Conservation (phyloP, 2,329 filamentous ascomycete genomes). For the Cercospora sp. region DNA sequence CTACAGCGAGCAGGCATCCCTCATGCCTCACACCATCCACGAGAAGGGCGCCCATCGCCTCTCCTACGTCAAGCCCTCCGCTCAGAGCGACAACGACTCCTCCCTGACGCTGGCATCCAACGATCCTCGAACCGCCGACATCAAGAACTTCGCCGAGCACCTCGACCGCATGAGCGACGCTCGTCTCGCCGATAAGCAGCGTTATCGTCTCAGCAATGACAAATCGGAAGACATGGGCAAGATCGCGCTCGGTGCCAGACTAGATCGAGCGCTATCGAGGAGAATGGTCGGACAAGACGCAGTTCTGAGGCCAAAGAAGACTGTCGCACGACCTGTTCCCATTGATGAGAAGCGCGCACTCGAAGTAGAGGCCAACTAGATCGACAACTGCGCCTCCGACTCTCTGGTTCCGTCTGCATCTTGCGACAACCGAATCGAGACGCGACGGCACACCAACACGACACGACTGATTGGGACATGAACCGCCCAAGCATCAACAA, state of each 20-base stretch:
- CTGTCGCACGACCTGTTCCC: constrained; percentile 4
- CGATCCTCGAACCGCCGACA: constrained; percentile 60
- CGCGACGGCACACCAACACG: not conserved
- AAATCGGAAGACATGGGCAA: constrained; percentile 82
- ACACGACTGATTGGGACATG: not conserved
- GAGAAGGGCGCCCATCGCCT: constrained; percentile 22
- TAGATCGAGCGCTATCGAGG: constrained; percentile 81
- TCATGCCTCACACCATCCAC: constrained; percentile 25
- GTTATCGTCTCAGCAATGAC: constrained; percentile 74
- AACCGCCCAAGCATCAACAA: not conserved
- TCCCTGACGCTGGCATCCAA: constrained; percentile 35
- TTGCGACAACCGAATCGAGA: not conserved
- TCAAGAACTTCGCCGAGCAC: constrained; percentile 75
- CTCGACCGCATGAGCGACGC: constrained; percentile 89
- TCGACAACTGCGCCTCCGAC: not conserved
- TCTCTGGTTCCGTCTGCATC: not conserved
- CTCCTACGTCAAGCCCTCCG: constrained; percentile 25
- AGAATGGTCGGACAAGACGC: constrained; percentile 89
- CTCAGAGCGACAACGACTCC: constrained; percentile 23
- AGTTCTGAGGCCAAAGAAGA: constrained; percentile 58
- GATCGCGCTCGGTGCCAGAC: constrained; percentile 83
- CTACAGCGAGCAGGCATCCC: constrained; percentile 29
- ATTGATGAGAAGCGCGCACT: constrained; percentile 29
- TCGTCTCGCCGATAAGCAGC: constrained; percentile 71
- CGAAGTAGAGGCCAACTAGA: constrained; percentile 23